These are phyloP conservation scores for Fagus crenata DNA, from an alignment of 306 rosid species.

Conservation along the genomic window DNA sequence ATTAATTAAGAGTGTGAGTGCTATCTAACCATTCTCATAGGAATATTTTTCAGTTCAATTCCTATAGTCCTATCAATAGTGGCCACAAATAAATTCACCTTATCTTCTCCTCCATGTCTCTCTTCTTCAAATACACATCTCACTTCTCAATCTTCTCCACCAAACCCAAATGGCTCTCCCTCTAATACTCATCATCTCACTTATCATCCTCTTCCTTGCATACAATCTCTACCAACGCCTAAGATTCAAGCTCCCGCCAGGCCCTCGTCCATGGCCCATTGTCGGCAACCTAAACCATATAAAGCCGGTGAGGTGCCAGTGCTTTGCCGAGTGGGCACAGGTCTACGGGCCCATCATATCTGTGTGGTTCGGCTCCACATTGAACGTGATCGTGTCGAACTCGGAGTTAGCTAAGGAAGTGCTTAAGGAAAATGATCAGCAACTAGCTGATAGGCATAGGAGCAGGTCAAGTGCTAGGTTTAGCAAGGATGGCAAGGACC, in stretches of 20 bases:
- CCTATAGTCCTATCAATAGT: too few species aligned
- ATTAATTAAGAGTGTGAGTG: too few species aligned
- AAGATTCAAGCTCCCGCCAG: slow-evolving; percentile 18
- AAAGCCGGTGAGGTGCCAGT: neutral
- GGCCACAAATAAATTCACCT: too few species aligned
- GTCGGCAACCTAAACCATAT: slow-evolving; percentile 10
- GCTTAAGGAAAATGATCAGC: slow-evolving; percentile 3
- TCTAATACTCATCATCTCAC: neutral
- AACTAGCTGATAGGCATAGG: slow-evolving; percentile 5
- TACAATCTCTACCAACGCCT: neutral
- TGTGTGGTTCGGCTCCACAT: too few species aligned
- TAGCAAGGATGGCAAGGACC: slow-evolving; percentile 4
- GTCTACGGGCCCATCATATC: neutral
- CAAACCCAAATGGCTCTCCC: neutral
- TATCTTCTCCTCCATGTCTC: too few species aligned
- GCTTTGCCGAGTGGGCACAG: slow-evolving; percentile 8
- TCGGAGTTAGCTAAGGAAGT: too few species aligned
- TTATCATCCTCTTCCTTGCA: neutral
- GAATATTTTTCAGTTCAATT: too few species aligned
- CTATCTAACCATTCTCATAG: too few species aligned
- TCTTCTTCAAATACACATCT: neutral
- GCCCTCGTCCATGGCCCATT: neutral
- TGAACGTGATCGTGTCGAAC: too few species aligned
- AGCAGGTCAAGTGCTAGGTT: neutral
- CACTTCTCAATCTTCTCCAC: neutral